Base-by-base conservation (phyloP, 192 early-diverging fungal genomes). In the Phlyctochytrium bullatum region DNA sequence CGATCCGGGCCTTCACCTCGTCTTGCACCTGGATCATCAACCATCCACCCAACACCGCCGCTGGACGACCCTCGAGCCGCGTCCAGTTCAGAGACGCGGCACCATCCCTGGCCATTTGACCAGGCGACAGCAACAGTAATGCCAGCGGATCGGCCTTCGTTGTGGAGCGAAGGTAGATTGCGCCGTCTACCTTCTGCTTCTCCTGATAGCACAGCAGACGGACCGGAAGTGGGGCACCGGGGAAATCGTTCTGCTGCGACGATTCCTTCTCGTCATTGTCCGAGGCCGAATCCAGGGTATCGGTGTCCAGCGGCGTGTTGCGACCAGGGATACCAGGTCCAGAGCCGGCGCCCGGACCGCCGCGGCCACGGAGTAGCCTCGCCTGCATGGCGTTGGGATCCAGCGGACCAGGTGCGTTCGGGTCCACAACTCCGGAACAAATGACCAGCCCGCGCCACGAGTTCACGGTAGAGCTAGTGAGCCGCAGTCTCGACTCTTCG, bases 201-300 rank as follows among this genome's bases (percentile, higher is more conserved):
- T 82, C 80, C 50, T 82, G 80, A 62, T 71, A 82, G 40, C 62
- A 66, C 0, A 82, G 58, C 34, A 82, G 59, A 0, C 80, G 77
- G 2, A 74, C 56, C 3, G 80, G 80, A 1, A 76, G 23, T 10
- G 76, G 54, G 10, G 74, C 69, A 1, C 57, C 47, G 29, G 40
- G 58, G 34, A 70, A 30, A 0, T 35, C 60, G n/a, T 27, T 33
- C 20, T 34, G 16, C 20, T 28, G 30, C 6, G 40, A 6, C 20
- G 6, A 20, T 16, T 36, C 53, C 27, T 60, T 36, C 6, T 54
- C 16, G 54, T 54, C 54, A 24, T 28, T 59, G 67, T 71, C 73
- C 3, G 52, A 47, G 16, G 30, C 24, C 25, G 64, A 30, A 59
- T 74, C 72, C 6, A 62, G 54, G 10, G n/a, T 27, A 36, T 57